phyloP scores from a whole-genome alignment of 495 filamentous ascomycete species.

The Penicillium chermesinum region DNA sequence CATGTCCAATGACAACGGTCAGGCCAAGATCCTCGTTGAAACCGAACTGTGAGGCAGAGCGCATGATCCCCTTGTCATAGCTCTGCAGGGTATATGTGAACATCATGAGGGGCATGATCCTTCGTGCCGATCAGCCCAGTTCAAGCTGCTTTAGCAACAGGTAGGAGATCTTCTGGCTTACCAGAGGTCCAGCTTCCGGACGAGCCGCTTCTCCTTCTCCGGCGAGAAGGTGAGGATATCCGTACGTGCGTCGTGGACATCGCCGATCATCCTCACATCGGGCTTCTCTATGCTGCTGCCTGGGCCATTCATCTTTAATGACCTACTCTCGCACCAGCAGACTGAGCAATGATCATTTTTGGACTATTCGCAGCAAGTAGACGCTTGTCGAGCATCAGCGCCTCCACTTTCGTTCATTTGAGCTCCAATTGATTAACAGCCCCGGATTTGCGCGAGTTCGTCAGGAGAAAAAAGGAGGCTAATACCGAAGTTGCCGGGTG shows the following conservation, averaged over 20 bases:
- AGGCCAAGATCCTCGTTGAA: conserved; percentile 1
- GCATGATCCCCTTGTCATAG: conserved; percentile 5
- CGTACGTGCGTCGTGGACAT: not conserved
- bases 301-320: conserved; percentile 1
- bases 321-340: too few relatives aligned
- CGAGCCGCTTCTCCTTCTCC: not conserved
- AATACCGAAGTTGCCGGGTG: conserved; percentile 2
- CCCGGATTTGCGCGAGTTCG: too few relatives aligned
- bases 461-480: not conserved
- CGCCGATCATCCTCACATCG: not conserved
- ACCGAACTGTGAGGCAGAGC: conserved; percentile 2
- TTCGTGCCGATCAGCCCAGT: not conserved
- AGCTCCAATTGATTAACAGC: too few relatives aligned
- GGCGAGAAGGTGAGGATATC: not conserved
- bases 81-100: conserved; percentile 4
- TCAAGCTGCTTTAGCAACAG: not conserved
- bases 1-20: not conserved
- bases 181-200: conserved; percentile 4
- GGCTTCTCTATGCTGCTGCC: not conserved
- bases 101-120: conserved; percentile 6
- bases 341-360: too few relatives aligned
- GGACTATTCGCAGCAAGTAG: too few relatives aligned
- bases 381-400: too few relatives aligned
- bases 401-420: too few relatives aligned
- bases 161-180: not conserved